Base-by-base conservation (phyloP, 352 stramenopile species). In the Aphanomyces astaci region DNA sequence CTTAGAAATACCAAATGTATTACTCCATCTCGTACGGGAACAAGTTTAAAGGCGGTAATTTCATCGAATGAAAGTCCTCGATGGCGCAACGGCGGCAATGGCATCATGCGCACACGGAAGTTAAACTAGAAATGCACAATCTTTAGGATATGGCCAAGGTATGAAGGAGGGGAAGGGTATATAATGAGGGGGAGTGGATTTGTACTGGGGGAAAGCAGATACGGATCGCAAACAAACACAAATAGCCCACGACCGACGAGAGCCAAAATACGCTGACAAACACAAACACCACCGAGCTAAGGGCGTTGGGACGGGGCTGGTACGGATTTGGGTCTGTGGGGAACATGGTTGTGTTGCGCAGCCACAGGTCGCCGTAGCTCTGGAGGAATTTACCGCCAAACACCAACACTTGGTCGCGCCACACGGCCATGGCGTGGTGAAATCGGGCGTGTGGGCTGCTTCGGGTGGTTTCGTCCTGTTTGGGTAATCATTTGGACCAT, bases 291-390 rank as follows among this genome's bases (percentile, higher is more conserved):
- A 59, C n/a, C 25, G 51, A 19, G 0, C 7, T 59, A 4, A 59
- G 11, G 19, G 24, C 30, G 24, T 32, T 39, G 24, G 22, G 24
- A 32, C 33, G 11, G 0, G 7, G 13, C 15, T 10, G 7, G 51
- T 59, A 59, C 13, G 51, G 51, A 15, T 19, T 36, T n/a, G 51
- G 27, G 15, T 59, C 51, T 4, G 25, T 36, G 22, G 51, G 51
- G 13, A 59, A 4, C 13, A 59, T 19, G 28, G 5, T 52, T 19
- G 62, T 24, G 32, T 68, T 45, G 19, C 49, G 62, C 10, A 68
- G 40, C 62, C 60, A 68, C 13, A 68, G 43, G 32, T 60, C 62
- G 28, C 62, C 43, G 25, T 46, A 28, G 36, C 62, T 60, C 4
- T 39, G 15, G 32, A 46, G 62, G 33, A 68, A 68, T 0, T 40